Base-by-base conservation (phyloP, 2,329 filamentous ascomycete genomes). In the Arthrinium puccinioides region DNA sequence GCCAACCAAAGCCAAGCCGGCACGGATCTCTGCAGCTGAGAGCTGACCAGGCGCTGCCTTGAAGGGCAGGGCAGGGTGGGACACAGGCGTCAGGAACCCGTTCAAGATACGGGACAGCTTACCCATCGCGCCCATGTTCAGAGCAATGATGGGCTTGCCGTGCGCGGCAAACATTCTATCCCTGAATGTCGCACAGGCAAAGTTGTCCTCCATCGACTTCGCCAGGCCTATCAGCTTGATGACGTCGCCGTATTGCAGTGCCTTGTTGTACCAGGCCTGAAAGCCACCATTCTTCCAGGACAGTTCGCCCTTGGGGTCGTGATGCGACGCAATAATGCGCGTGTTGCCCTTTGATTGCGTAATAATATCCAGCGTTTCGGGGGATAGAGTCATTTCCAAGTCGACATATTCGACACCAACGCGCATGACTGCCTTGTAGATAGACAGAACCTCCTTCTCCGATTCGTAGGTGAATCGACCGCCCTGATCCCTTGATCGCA, bases 201-300 rank as follows among this genome's bases (percentile, higher is more conserved):
- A 92, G 59, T 98, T 98, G 62, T 97, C 89, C 42, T 88, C 79
- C 31, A 90, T 68, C 15, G 62, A 74, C 38, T 72, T 76, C 2
- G 90, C 90, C 39, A 84, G 71, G 27, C 92, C 92, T 6, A 97
- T 82, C 26, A 98, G 79, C 66, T 98, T 98, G 65, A 98, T 87
- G 40, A 97, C 72, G 54, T 97, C 88, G 32, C 90, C 92, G 51
- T 87, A 86, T 55, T 94, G 84, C 11, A 96, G 67, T 13, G 90
- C 90, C 53, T 79, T 80, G 62, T 96, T 96, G 69, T 94, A 97
- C 62, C 80, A 82, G 20, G 82, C 74, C 39, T 92, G 80, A 90
- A 92, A 98, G 0, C 86, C 87, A n/a, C 86, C 87, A 49, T 94
- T 89, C 46, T 72, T 80, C 92, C 92, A 98, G 2, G 86, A 90